phyloP scores from a whole-genome alignment of 768 basidiomycete genomes.

The Pilatotrama ljubarskyi region DNA sequence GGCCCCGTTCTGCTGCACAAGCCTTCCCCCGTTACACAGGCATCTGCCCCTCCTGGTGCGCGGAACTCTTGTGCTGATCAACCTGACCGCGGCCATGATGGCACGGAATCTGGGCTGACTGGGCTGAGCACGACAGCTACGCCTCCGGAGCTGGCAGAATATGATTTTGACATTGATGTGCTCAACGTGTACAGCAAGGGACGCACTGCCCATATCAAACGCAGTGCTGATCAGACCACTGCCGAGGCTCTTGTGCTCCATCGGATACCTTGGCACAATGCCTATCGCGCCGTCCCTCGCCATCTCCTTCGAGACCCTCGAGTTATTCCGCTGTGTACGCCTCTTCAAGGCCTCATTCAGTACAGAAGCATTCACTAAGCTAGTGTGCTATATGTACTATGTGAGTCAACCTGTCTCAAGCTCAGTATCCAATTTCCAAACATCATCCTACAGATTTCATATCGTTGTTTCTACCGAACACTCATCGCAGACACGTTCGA shows the following conservation, averaged over 20 bases:
- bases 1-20: no score
- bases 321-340: slow-evolving; percentile 13
- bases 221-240: background rate
- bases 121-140: background rate
- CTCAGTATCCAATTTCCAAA: no score
- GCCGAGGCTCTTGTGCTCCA: background rate
- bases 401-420: slow-evolving; percentile 9
- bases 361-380: slow-evolving; percentile 21
- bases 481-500: slow-evolving; percentile 38
- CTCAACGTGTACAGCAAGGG: slow-evolving; percentile 9
- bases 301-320: slow-evolving; percentile 22
- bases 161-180: slow-evolving; percentile 7
- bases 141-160: no score
- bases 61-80: background rate
- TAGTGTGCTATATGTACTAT: slow-evolving; percentile 19
- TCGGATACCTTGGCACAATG: slow-evolving; percentile 14
- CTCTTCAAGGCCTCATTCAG: slow-evolving; percentile 22
- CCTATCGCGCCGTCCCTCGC: slow-evolving; percentile 13
- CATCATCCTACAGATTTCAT: slow-evolving; percentile 28
- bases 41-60: no score
- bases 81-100: background rate
- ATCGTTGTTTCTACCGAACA: slow-evolving; percentile 22
- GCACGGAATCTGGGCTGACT: background rate
- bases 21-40: no score
- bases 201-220: background rate